Evolutionary conservation across 2,329 filamentous ascomycete species (phyloP), one percentile per base, ranked within the genome.

Genomic region (Hypoxylon rubiginosum): DNA sequence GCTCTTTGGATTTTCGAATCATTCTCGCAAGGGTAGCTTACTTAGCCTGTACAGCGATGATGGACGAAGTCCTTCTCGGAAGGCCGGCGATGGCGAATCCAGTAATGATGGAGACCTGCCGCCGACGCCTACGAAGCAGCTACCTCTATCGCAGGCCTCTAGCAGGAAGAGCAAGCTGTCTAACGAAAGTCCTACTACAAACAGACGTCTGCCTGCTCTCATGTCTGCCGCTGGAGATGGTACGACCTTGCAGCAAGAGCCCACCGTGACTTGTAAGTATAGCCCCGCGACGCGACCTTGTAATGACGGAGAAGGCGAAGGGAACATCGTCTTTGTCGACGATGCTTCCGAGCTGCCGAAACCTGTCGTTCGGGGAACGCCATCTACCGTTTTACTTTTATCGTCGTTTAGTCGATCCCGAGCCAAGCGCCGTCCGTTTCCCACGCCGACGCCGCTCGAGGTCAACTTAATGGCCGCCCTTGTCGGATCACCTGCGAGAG

Each of bases 91-190:
- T 54, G 73, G 64, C 48, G 71, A 73, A 13, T 74, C 69, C 55
- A 71, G 66, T 41, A 70, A 81, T 17, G 92, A 94, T 62, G 84
- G 82, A 41, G 94, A 97, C 53, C 83, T 95, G 62, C 94, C 95
- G n/a, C 94, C 95, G 0, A 99, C 96, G 1, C 96, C 96, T 0
- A 98, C 96, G 0, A 98, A 97, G 79, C 88, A 88, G 70, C 82
- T 76, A 64, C 80, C 80, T 59, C 82, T 78, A 43, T 81, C 79
- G 72, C 85, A 73, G 45, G 69, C 58, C 48, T 66, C 68, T 15
- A 70, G 34, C 62, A 68, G 79, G 68, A 72, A 80, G 58, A 77
- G 75, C 66, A 77, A 79, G 46, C 72, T 81, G 39, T 79, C 76
- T 50, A 79, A 79, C 43, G 83, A 85, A 55, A 84, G 82, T 64